A percentile compares a stretch with the other conserved stretches of the same genome.
Evolutionary conservation across 768 basidiomycete genomes (phyloP).

Genomic region (Russula griseocarnosa): DNA sequence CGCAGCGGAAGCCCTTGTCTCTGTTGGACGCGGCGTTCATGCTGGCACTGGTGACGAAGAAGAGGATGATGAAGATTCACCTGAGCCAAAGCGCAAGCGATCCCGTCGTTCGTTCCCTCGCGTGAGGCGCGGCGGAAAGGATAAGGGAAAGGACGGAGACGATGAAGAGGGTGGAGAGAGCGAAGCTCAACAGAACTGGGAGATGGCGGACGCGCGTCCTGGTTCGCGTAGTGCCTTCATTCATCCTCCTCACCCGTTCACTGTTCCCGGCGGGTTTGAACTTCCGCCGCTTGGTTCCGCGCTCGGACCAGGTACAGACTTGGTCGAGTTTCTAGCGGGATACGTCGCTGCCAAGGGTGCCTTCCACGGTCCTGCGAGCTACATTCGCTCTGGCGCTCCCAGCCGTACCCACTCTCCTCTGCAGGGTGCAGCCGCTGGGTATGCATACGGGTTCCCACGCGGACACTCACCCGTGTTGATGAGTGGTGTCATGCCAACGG

Average conservation of each 20-base stretch:
- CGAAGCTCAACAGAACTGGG: slow-evolving; percentile 24
- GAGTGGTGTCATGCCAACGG: slow-evolving; percentile 40
- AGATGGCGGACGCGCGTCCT: slow-evolving; percentile 20
- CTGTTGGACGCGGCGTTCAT: slow-evolving; percentile 59
- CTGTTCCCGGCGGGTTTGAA: slow-evolving; percentile 48
- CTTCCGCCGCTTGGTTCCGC: slow-evolving; percentile 50
- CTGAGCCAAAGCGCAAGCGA: slow-evolving; percentile 55
- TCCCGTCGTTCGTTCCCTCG: slow-evolving; percentile 37
- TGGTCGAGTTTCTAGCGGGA: slow-evolving; percentile 20
- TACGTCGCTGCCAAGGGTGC: slow-evolving; percentile 16
- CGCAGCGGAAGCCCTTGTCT: slow-evolving; percentile 83
- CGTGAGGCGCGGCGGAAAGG: slow-evolving; percentile 27
- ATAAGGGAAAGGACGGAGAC: slow-evolving; percentile 32
- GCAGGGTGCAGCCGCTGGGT: slow-evolving; percentile 41
- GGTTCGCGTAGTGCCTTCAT: slow-evolving; percentile 24
- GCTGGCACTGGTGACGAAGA: slow-evolving; percentile 44
- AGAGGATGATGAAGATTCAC: slow-evolving; percentile 40
- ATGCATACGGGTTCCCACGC: slow-evolving; percentile 34
- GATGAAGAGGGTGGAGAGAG: slow-evolving; percentile 29
- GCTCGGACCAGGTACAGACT: slow-evolving; percentile 34
- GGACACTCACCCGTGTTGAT: slow-evolving; percentile 49
- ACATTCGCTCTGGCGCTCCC: slow-evolving; percentile 62
- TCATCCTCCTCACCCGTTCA: slow-evolving; percentile 24
- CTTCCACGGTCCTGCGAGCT: slow-evolving; percentile 45
- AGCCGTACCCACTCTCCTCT: slow-evolving; percentile 72